Evolutionary conservation across 1,284 basidiomycete genomes (phyloP).

Genomic region (Golubevia pallescens): DNA sequence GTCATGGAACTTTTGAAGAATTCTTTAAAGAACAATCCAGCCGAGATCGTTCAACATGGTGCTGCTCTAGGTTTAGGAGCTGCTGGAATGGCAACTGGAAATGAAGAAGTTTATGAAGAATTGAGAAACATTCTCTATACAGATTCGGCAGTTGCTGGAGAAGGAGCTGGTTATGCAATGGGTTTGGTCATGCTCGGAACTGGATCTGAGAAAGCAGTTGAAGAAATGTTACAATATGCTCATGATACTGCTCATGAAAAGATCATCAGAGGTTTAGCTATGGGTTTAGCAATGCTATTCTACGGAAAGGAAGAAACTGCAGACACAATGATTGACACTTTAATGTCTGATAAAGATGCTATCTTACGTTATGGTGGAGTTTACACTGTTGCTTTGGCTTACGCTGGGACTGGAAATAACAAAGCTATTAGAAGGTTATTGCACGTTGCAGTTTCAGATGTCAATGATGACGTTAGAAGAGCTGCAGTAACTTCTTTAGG

Average conservation of each 20-base stretch:
- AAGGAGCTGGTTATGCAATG: constrained; percentile 63
- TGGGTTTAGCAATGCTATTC: constrained; percentile 59
- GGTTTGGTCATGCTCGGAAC: constrained; percentile 63
- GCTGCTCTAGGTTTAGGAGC: constrained; percentile 62
- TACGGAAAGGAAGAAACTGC: constrained; percentile 61
- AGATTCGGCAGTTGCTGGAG: constrained; percentile 61
- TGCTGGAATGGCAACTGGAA: constrained; percentile 63
- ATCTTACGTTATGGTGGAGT: constrained; percentile 62
- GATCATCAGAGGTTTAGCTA: constrained; percentile 63
- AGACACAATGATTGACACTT: constrained; percentile 54
- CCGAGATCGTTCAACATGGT: constrained; percentile 63
- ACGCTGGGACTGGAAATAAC: constrained; percentile 64
- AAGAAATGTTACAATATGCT: constrained; percentile 64
- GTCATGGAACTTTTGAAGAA: constrained; percentile 58
- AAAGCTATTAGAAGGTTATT: constrained; percentile 55
- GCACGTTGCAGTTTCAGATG: constrained; percentile 61
- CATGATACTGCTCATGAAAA: constrained; percentile 65
- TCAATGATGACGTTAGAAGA: constrained; percentile 62
- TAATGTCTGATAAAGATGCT: constrained; percentile 60
- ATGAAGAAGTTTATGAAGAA: constrained; percentile 62
- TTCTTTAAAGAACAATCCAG: constrained; percentile 56
- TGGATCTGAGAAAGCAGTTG: constrained; percentile 50
- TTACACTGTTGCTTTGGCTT: constrained; percentile 61
- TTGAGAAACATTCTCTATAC: constrained; percentile 58
- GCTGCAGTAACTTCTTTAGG: constrained; percentile 59